phyloP scores from a whole-genome alignment of 176 grass and related monocot species.

The Oryza glumipatula region DNA sequence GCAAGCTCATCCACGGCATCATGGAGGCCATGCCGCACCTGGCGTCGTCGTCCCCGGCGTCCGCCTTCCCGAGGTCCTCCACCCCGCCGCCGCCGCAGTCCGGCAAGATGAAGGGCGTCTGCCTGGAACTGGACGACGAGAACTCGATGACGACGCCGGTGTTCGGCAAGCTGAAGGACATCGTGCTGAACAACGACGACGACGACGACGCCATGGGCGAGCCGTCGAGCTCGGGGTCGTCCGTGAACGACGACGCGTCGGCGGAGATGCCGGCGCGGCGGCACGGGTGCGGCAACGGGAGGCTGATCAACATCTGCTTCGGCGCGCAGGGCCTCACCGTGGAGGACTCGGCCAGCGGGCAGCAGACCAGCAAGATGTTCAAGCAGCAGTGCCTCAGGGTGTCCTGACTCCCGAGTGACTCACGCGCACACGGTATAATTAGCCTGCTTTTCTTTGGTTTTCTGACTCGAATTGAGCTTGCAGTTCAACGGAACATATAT shows the following conservation, averaged over 20 bases:
- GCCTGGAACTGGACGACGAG: conserved; percentile 56
- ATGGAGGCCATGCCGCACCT: conserved; percentile 85
- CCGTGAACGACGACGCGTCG: conserved; percentile 29
- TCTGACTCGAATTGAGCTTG: not conserved
- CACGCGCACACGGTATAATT: not conserved
- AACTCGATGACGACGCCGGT: conserved; percentile 29
- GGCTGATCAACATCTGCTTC: conserved; percentile 92
- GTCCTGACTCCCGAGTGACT: conserved; percentile 72
- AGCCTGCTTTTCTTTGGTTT: not conserved
- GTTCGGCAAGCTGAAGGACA: conserved; percentile 59
- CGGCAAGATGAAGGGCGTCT: conserved; percentile 60
- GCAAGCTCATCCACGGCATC: conserved; percentile 73
- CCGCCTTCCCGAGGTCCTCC: conserved; percentile 38
- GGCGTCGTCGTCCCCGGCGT: conserved; percentile 16
- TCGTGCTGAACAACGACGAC: conserved; percentile 41
- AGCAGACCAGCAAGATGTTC: conserved; percentile 58
- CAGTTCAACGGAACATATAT: not conserved
- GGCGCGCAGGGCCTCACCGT: conserved; percentile 72
- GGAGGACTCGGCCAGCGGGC: conserved; percentile 61
- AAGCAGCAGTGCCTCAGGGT: conserved; percentile 56
- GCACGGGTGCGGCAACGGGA: conserved; percentile 52
- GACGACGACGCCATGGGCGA: conserved; percentile 32
- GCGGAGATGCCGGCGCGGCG: conserved; percentile 35
- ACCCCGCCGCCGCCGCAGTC: conserved; percentile 38
- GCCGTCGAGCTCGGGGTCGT: conserved; percentile 74